Evolutionary conservation across 2,329 filamentous ascomycete species (phyloP).

Genomic region (Fusarium palustre): DNA sequence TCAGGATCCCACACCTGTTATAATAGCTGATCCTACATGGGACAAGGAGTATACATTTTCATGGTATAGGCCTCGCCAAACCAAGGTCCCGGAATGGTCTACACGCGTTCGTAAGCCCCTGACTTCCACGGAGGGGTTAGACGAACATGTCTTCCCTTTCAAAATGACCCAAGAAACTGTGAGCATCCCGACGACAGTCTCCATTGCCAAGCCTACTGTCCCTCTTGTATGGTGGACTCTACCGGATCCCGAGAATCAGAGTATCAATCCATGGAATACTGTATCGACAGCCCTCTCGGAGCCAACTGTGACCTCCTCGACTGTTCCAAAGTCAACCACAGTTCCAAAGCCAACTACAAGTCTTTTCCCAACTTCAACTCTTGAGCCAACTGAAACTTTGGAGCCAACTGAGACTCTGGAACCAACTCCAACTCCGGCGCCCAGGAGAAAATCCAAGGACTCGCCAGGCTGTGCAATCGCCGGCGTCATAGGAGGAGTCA

Average conservation of each 20-base stretch:
- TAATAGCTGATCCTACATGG: not conserved
- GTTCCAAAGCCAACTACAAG: too few relatives aligned
- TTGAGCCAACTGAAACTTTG: not conserved
- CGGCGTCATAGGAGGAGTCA: not conserved
- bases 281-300: not conserved
- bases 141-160: not conserved
- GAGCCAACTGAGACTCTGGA: not conserved
- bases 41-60: not conserved
- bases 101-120: not conserved
- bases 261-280: not conserved
- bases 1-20: too few relatives aligned
- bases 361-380: not conserved
- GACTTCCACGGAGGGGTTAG: not conserved
- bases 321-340: not conserved
- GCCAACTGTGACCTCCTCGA: not conserved
- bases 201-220: conserved; percentile 1
- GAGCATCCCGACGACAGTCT: not conserved
- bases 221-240: not conserved
- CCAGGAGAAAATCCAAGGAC: not conserved
- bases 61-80: not conserved
- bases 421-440: not conserved
- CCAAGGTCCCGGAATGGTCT: not conserved
- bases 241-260: not conserved
- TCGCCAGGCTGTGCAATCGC: too few relatives aligned
- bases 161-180: not conserved